A percentile compares a stretch with the other conserved stretches of the same genome.
Evolutionary conservation across 495 filamentous ascomycete species (phyloP).

Genomic region (Parathielavia hyrcaniae): DNA sequence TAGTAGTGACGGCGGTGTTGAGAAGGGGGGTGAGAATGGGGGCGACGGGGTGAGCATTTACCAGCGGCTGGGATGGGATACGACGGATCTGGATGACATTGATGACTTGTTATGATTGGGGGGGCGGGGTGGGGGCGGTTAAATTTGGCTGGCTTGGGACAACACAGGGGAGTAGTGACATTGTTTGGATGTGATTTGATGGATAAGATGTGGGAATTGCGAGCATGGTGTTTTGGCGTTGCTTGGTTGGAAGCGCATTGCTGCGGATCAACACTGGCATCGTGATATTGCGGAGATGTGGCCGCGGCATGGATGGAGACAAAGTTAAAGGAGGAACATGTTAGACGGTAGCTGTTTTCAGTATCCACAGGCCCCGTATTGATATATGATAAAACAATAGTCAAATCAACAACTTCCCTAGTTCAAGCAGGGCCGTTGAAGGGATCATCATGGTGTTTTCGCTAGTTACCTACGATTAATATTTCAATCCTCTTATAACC

Average conservation of each 20-base stretch:
- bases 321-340: no score
- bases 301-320: no score
- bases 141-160: slow-evolving; percentile 5
- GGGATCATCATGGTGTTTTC: neutral
- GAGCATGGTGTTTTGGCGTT: neutral
- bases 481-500: slow-evolving; percentile 19
- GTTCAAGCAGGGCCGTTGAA: no score
- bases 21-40: neutral
- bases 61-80: slow-evolving; percentile 70
- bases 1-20: neutral
- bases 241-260: neutral
- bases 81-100: slow-evolving; percentile 41
- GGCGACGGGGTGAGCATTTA: slow-evolving; percentile 48
- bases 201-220: neutral
- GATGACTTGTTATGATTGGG: slow-evolving; percentile 24
- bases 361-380: no score
- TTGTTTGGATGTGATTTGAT: neutral
- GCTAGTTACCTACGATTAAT: neutral
- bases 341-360: no score
- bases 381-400: no score
- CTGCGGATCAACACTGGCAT: neutral
- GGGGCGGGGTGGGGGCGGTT: no score
- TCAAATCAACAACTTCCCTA: no score
- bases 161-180: no score
- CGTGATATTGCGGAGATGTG: no score